Evolutionary conservation across 2,329 filamentous ascomycete genomes (phyloP), one percentile per base, ranked within the genome.

Genomic region (Aspergillus viridinutans): DNA sequence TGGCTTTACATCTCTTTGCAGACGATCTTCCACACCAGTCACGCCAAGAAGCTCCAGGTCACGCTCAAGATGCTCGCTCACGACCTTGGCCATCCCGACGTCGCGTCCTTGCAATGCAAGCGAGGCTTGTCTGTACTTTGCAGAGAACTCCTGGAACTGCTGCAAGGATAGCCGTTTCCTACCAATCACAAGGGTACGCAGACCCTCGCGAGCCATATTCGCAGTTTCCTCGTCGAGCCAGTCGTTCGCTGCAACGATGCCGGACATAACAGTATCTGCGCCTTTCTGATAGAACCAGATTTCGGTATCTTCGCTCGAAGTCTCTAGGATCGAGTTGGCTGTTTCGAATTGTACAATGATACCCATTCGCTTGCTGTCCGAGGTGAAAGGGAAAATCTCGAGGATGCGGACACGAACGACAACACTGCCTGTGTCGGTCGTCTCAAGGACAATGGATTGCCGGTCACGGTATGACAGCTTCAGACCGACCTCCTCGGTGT

Each of bases 251-350:
- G 89, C 90, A 38, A 99, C 94, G 63, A 99, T 97, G 3, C 88
- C 83, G n/a, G 88, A 85, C 95, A 99, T 99, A 61, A 99, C 93
- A 0, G 94, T 97, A 72, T 99, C 95, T 2, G 94, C 95, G 59
- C 94, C 94, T 75, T 99, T 99, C 69, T 99, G 92, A 70, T 93
- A 97, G 76, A 99, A 99, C 90, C 93, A 97, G 29, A 97, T 93
- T 69, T 97, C 93, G 14, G 89, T 86, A 49, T 81, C 80, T 10
- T 81, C 79, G 10, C 84, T 75, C 42, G 77, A 75, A 0, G 78
- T 75, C 6, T 81, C 78, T 2, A 81, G 71, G 0, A 76, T 66
- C 1, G 82, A 76, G 1, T 80, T 79, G 32, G 80, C 79, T 14
- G 88, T 83, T 28, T 87, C 81, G 68, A 97, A 97, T 64, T 92